Evolutionary conservation across 2,329 filamentous ascomycete genomes (phyloP).

Genomic region (Verticillium albo-atrum): DNA sequence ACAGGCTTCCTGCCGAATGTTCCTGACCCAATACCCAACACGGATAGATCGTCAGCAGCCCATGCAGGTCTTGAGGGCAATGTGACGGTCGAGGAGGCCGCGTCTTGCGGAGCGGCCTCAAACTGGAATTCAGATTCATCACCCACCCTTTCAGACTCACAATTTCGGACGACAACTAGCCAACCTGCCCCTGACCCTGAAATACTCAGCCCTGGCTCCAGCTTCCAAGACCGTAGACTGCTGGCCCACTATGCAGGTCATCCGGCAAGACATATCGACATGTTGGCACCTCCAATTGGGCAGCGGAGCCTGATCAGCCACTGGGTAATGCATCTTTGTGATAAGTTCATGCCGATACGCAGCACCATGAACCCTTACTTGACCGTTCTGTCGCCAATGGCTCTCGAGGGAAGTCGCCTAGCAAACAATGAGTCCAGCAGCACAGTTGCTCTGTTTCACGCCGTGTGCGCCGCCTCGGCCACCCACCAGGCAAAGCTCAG

Average conservation of each 20-base stretch:
- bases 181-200: not conserved
- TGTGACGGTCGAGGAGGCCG: not conserved
- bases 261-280: not conserved
- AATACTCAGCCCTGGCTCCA: not conserved
- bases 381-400: conserved; percentile 1
- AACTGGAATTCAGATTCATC: not conserved
- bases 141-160: not conserved
- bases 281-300: not conserved
- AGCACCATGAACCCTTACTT: conserved; percentile 1
- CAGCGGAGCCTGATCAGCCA: conserved; percentile 3
- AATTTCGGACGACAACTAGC: not conserved
- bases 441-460: conserved; percentile 3
- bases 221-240: not conserved
- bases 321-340: conserved; percentile 4
- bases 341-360: conserved; percentile 2
- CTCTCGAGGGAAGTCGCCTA: conserved; percentile 2
- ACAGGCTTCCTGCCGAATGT: not conserved
- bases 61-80: not conserved
- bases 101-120: not conserved
- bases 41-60: not conserved
- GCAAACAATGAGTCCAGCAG: not conserved
- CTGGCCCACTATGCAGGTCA: not conserved
- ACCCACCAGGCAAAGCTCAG: conserved; percentile 2
- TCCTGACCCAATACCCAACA: no score
- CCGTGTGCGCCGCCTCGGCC: conserved; percentile 5